Conservation (phyloP, 2,329 filamentous ascomycete species). For the Pochonia chlamydosporia region DNA sequence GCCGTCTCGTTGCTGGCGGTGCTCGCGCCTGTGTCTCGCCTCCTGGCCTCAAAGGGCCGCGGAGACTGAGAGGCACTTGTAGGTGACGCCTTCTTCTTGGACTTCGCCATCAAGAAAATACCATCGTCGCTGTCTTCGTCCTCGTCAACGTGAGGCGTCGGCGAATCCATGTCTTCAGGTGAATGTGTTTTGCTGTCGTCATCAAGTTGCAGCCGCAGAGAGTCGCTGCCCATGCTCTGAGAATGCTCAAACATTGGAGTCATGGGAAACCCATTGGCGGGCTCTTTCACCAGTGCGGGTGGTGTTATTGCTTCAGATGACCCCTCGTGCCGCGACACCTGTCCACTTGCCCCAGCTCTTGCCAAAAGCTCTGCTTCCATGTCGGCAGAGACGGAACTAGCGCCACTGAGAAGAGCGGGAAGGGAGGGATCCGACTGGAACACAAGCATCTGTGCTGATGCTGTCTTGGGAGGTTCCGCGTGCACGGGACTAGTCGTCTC, state of each 20-base stretch:
- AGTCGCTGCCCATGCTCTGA: slow-evolving; percentile 25
- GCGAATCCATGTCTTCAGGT: slow-evolving; percentile 2
- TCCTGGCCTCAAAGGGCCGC: slow-evolving; percentile 32
- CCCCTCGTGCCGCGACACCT: slow-evolving; percentile 39
- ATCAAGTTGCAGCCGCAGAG: slow-evolving; percentile 23
- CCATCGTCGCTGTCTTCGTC: slow-evolving; percentile 50
- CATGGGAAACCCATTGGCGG: slow-evolving; percentile 39
- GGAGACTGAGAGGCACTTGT: slow-evolving; percentile 10
- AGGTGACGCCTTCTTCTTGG: slow-evolving; percentile 36
- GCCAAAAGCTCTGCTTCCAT: slow-evolving; percentile 49
- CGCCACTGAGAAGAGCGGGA: slow-evolving; percentile 56
- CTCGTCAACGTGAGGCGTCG: slow-evolving; percentile 24
- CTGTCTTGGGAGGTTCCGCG: slow-evolving; percentile 33
- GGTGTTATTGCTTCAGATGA: slow-evolving; percentile 50
- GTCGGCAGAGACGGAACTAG: slow-evolving; percentile 59
- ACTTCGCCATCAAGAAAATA: slow-evolving; percentile 47
- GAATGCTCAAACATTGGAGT: slow-evolving; percentile 30
- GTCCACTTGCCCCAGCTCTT: slow-evolving; percentile 25
- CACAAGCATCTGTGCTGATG: slow-evolving; percentile 40
- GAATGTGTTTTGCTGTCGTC: slow-evolving; percentile 7
- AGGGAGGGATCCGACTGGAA: slow-evolving; percentile 61
- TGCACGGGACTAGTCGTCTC: slow-evolving; percentile 45
- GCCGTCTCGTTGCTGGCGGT: slow-evolving; percentile 59
- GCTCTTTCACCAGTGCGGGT: slow-evolving; percentile 43
- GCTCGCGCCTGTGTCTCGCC: slow-evolving; percentile 56